Evolutionary conservation across 2,329 filamentous ascomycete genomes (phyloP), one percentile per base, ranked within the genome.

Genomic region (Stagonosporopsis rhizophila): DNA sequence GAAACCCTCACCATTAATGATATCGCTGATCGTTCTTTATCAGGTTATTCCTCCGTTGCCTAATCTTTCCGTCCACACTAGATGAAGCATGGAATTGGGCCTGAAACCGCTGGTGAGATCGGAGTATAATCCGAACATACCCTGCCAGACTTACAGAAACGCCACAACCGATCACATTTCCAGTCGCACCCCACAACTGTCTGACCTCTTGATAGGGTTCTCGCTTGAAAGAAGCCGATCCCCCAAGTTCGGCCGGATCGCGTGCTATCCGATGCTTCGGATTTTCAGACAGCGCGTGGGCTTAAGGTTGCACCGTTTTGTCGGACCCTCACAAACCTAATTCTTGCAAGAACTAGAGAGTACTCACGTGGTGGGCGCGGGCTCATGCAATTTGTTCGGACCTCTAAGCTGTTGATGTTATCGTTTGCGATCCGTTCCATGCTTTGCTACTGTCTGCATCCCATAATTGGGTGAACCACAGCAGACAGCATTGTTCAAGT

Each of bases 101-200:
- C 23, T 51, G 53, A 56, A 56, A 56, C 53, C 46, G 37, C 22
- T 51, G 47, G 23, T 47, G 47, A 46, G 23, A 37, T 46, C 52
- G 52, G 53, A 56, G 53, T 56, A 32, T 25, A 51, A 17, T 56
- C 53, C 46, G 53, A 42, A 32, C n/a, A 2, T 32, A 4, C 44
- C 25, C 30, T 11, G 19, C 35, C 14, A 11, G 23, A 30, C 38
- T 38, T 35, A 42, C 37, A 37, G 32, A 25, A 39, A 32, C 47
- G 53, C 53, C 53, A 56, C 53, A 51, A 39, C 47, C 53, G 53
- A 47, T 34, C 39, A 40, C 44, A 44, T 42, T 37, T 20, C 41
- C 32, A 37, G 23, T 23, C 32, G 25, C 39, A 44, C 37, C 37
- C 37, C 28, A 51, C 28, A 38, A 17, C 28, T 19, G 42, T 50